Evolutionary conservation across 2,329 filamentous ascomycete genomes (phyloP).

Genomic region (Botrytis fabae): DNA sequence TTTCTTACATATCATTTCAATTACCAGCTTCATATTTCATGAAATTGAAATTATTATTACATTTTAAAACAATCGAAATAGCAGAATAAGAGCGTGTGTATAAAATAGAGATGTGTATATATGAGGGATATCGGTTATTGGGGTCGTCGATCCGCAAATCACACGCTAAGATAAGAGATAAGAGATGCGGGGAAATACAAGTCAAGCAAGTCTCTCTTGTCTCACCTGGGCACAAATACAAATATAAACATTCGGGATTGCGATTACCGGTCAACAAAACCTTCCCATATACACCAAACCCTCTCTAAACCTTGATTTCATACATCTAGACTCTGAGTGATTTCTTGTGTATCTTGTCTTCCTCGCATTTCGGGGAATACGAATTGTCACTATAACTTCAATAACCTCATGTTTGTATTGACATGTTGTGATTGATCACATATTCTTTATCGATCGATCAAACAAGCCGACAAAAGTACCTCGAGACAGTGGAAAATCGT

Average conservation of each 20-base stretch:
- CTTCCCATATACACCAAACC: not conserved
- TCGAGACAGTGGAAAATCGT: not conserved
- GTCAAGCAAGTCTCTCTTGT: not conserved
- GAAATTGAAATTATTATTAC: no score
- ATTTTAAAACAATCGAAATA: no score
- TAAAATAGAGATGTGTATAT: no score
- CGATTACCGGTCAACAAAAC: not conserved
- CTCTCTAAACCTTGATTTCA: not conserved
- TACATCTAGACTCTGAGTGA: not conserved
- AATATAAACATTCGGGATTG: not conserved
- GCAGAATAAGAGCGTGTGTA: no score
- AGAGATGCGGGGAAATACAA: constrained; percentile 17
- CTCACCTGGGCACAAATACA: not conserved
- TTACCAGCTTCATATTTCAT: no score
- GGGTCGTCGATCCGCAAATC: not conserved
- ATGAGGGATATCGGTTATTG: no score
- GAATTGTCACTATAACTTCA: constrained; percentile 13
- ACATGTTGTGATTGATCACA: constrained; percentile 11
- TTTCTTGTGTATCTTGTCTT: not conserved
- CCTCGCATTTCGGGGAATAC: constrained; percentile 16
- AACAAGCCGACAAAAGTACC: not conserved
- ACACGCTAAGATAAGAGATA: constrained; percentile 19
- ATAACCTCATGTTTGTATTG: not conserved
- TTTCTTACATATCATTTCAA: no score
- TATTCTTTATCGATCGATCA: constrained; percentile 6